Evolutionary conservation across 1,284 basidiomycete species (phyloP), one percentile per base, ranked within the genome.

Genomic region (Boletus subluridellus): DNA sequence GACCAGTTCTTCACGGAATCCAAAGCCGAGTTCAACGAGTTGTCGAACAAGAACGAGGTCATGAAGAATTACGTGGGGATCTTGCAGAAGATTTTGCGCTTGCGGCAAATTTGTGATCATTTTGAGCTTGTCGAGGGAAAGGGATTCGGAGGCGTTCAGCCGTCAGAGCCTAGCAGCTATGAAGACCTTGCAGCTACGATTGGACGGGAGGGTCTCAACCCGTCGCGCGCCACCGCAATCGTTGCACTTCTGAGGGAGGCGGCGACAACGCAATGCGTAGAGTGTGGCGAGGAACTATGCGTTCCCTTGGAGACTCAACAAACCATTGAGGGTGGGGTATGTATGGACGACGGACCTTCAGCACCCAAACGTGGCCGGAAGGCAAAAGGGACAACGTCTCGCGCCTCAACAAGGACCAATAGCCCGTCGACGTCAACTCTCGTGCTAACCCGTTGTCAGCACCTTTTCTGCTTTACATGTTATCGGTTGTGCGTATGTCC

Each of bases 11-110:
- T 94, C 78, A 81, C 82, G 57, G 89, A 91, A 72, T 95, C 92
- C 60, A 93, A 93, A 75, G 89, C 90, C 54, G 92, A 95, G 72
- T 97, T 98, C 73, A 86, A 86, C 63, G 88, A 93, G 70, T 81
- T 98, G 61, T 85, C 89, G 57, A 82, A 87, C 73, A 91, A 90
- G 72, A 91, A 92, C 66, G 92, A 95, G 72, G 88, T 97, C 52
- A 93, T 94, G 86, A 95, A 95, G 83, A 98, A 98, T 72, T 98
- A 98, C 68, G 96, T 97, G 59, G 94, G 95, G 54, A 97, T 99
- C 66, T 76, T 99, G 63, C 95, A 98, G 77, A 95, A 96, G 79
- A 90, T 98, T 57, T 79, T 98, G 54, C 90, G 94, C 10, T 82
- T 99, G 41, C 90, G 97, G 42, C 95, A 99, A 78, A 98, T 98